phyloP scores from a whole-genome alignment of 768 basidiomycete genomes.

The Leccinellum luteum region DNA sequence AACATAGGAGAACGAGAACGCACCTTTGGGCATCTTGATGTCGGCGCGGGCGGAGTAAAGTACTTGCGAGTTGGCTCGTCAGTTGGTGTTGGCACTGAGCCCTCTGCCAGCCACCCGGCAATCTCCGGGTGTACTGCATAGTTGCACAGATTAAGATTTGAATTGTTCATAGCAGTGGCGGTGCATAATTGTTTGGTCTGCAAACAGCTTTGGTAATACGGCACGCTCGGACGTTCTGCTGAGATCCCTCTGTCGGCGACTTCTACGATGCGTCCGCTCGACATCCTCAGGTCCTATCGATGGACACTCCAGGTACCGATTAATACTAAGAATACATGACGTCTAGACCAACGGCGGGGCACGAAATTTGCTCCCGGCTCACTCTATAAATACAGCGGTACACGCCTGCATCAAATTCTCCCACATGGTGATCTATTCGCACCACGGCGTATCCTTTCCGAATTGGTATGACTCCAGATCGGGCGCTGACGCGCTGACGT shows the following conservation, averaged over 20 bases:
- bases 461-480: neutral
- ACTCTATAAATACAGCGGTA: neutral
- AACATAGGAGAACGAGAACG: neutral
- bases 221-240: too few relatives aligned
- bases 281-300: neutral
- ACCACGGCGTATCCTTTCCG: neutral
- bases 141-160: conserved; percentile 15
- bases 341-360: neutral
- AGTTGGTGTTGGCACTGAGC: conserved; percentile 1
- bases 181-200: neutral
- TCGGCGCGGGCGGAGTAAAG: conserved; percentile 26
- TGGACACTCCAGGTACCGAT: neutral
- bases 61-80: conserved; percentile 21
- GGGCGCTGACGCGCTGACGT: too few relatives aligned
- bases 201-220: neutral
- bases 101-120: conserved; percentile 35
- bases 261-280: neutral
- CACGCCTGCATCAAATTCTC: neutral
- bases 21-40: conserved; percentile 46
- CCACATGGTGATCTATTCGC: neutral
- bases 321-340: neutral
- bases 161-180: neutral
- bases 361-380: neutral
- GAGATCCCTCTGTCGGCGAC: neutral
- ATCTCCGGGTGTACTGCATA: conserved; percentile 30